Base-by-base conservation (phyloP, 73 alveolate species). In the Tetrahymena elliotti region DNA sequence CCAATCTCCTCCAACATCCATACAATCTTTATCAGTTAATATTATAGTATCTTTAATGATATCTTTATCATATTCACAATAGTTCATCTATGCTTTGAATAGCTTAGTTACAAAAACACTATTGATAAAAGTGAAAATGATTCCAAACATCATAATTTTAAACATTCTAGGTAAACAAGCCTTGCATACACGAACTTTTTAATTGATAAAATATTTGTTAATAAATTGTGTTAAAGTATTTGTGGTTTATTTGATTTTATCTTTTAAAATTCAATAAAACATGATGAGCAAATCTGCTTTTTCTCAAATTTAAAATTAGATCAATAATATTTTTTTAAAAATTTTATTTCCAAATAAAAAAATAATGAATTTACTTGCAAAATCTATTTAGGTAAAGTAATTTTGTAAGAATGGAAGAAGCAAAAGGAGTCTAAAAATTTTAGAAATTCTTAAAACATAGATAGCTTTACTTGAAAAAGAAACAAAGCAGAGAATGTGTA, bases 1-100 rank as follows among this genome's bases (percentile, higher is more conserved):
- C 96, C 96, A 94, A 35, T 35, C 83, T n/a, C 96, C 96, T 35
- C 96, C 96, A n/a, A 47, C n/a, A 52, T 94, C 96, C 82, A 94
- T 83, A 12, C 96, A 94, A 88, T 94, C 96, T 2, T n/a, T 34
- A 27, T 94, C 92, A 9, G 95, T 33, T 33, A 12, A 0, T 22
- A 94, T 22, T 27, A 35, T 33, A 10, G 37, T 22, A 83, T 38
- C 94, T 9, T 11, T 6, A 34, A 47, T 3, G 36, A 33, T 52
- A 1, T 36, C 82, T 20, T 84, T n/a, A 20, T 53, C 40, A 33
- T 84, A 33, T 16, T 24, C n/a, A 35, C 96, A 94, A 88, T 39
- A 84, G 84, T 83, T 83, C 52, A 84, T 84, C 53, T 92, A 33
- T 0, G 82, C 95, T 39, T 88, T 94, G 15, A 94, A n/a, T 1